Percentiles rank a stretch among this genome's conserved stretches.
Conservation (phyloP, 805 yeast genomes). For the Phaffomyces thermotolerans region DNA sequence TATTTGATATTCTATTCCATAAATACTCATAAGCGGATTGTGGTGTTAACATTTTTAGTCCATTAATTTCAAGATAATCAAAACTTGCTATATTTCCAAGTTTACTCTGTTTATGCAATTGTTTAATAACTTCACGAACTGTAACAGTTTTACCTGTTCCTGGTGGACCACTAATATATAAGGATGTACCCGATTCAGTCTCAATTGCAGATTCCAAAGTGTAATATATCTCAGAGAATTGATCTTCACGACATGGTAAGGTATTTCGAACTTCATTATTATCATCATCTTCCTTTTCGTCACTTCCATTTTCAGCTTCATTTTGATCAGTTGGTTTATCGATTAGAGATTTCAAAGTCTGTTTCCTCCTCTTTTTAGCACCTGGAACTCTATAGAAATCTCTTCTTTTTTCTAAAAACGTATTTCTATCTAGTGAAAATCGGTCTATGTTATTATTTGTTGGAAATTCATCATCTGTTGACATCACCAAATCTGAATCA, state of each 20-base stretch:
- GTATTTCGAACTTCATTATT: constrained; percentile 23
- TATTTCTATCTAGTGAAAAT: no score
- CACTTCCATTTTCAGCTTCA: constrained; percentile 6
- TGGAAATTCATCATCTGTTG: no score
- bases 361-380: background rate
- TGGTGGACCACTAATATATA: constrained; percentile 94
- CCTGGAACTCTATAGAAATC: no score
- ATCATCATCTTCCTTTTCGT: constrained; percentile 29
- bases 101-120: constrained; percentile 40
- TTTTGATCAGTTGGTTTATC: background rate
- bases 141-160: constrained; percentile 98
- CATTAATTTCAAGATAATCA: constrained; percentile 81
- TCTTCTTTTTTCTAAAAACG: no score
- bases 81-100: constrained; percentile 41
- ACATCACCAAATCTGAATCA: no score
- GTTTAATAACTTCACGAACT: constrained; percentile 74
- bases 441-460: no score
- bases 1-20: constrained; percentile 67
- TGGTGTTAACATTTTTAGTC: constrained; percentile 76
- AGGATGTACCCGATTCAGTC: constrained; percentile 68
- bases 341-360: no score
- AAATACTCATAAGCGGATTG: constrained; percentile 72
- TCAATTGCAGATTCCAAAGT: constrained; percentile 66
- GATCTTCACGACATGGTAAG: constrained; percentile 82
- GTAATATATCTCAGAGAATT: constrained; percentile 62